These are phyloP conservation scores for Nicotiana attenuata DNA, from an alignment of 257 asterid species.

Conservation along the genomic window DNA sequence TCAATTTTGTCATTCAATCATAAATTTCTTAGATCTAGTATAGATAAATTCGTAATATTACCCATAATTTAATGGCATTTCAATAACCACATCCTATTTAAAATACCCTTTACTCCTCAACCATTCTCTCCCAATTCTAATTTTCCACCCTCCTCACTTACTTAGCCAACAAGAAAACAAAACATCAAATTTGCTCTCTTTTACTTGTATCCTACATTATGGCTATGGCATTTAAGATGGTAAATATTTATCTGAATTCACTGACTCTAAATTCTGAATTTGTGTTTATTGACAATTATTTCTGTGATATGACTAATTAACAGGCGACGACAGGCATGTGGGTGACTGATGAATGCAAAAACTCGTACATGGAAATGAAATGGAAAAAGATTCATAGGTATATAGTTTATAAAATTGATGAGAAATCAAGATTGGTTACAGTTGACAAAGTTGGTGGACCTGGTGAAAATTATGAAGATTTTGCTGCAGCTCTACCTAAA, in stretches of 20 bases:
- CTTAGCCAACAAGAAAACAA: conserved; percentile 9
- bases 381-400: conserved; percentile 80
- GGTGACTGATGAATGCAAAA: conserved; percentile 84
- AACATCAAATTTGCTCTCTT: background rate
- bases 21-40: background rate
- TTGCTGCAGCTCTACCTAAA: conserved; percentile 65
- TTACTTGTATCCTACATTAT: conserved; percentile 28
- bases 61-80: conserved; percentile 36
- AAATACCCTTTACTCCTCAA: background rate
- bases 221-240: conserved; percentile 98
- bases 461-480: conserved; percentile 63
- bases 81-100: conserved; percentile 40
- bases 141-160: conserved; percentile 2
- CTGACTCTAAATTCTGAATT: background rate
- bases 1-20: conserved; percentile 15
- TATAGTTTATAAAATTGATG: conserved; percentile 86
- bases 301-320: background rate
- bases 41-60: conserved; percentile 37
- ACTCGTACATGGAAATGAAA: conserved; percentile 87
- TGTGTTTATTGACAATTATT: background rate
- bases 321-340: conserved; percentile 82
- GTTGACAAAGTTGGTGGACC: conserved; percentile 87
- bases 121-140: background rate
- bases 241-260: conserved; percentile 3
- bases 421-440: conserved; percentile 46